Percentiles rank a stretch among this genome's conserved stretches.
phyloP scores from a whole-genome alignment of 164 flowering plant species.

The Nelumbo lutea region DNA sequence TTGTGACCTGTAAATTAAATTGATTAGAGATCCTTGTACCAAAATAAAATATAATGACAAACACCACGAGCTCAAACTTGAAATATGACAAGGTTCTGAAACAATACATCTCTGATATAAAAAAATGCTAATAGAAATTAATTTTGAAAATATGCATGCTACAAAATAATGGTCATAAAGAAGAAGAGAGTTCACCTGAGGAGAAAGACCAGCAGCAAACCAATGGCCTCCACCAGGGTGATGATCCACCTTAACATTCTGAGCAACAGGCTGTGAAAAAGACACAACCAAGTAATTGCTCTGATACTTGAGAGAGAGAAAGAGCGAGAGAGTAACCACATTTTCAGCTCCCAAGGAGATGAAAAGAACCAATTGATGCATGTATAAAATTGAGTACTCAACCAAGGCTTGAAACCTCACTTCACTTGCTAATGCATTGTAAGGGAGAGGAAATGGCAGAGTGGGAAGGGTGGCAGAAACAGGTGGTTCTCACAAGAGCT shows the following conservation, averaged over 20 bases:
- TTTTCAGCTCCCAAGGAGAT: background rate
- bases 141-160: background rate
- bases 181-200: conserved; percentile 59
- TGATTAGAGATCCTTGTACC: background rate
- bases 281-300: conserved; percentile 1
- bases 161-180: conserved; percentile 7
- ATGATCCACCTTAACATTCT: conserved; percentile 76
- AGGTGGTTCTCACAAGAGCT: background rate
- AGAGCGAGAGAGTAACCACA: background rate
- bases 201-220: conserved; percentile 98
- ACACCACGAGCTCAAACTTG: background rate
- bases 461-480: background rate
- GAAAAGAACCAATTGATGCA: background rate
- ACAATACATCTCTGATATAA: too few species aligned
- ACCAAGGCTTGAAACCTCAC: background rate
- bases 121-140: background rate
- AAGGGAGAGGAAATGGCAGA: background rate
- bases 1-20: conserved; percentile 44
- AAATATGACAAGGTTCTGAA: background rate
- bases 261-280: conserved; percentile 65
- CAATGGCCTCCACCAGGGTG: conserved; percentile 98
- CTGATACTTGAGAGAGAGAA: conserved; percentile 5
- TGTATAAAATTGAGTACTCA: background rate
- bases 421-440: too few species aligned
- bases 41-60: background rate